These are phyloP conservation scores for Pythium insidiosum DNA, from an alignment of 352 stramenopile species.

Conservation along the genomic window DNA sequence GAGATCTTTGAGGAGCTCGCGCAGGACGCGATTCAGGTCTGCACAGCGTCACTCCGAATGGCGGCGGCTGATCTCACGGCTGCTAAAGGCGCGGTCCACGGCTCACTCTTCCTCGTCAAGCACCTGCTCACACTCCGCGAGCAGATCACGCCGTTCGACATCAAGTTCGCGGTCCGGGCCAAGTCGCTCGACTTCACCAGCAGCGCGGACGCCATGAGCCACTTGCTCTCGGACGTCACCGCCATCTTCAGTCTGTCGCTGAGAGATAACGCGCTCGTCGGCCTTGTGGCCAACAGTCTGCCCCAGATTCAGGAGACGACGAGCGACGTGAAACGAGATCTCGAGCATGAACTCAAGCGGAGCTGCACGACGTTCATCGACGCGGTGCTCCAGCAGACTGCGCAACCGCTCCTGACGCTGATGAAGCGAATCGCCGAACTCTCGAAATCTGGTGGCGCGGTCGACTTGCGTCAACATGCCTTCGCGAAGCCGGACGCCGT, in stretches of 20 bases:
- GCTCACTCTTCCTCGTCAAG: slow-evolving; percentile 73
- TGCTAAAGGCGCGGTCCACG: slow-evolving; percentile 43
- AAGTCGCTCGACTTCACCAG: slow-evolving; percentile 75
- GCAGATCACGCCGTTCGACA: slow-evolving; percentile 82
- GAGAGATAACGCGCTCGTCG: slow-evolving; percentile 45
- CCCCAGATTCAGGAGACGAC: slow-evolving; percentile 74
- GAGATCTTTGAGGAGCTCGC: slow-evolving; percentile 83
- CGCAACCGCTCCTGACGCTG: slow-evolving; percentile 38
- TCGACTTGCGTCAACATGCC: slow-evolving; percentile 18
- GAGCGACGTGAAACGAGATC: slow-evolving; percentile 70
- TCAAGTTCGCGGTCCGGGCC: slow-evolving; percentile 62
- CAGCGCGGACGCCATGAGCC: slow-evolving; percentile 62
- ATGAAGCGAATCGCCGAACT: slow-evolving; percentile 60
- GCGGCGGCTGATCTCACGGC: slow-evolving; percentile 54
- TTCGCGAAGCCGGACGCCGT: slow-evolving; percentile 36
- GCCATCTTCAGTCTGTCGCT: slow-evolving; percentile 61
- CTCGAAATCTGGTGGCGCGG: slow-evolving; percentile 26
- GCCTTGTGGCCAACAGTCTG: slow-evolving; percentile 57
- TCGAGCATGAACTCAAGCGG: slow-evolving; percentile 74
- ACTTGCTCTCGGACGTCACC: slow-evolving; percentile 55
- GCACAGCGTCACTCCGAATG: slow-evolving; percentile 68
- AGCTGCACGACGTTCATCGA: slow-evolving; percentile 80
- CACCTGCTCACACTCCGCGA: slow-evolving; percentile 77
- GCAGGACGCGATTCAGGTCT: slow-evolving; percentile 78
- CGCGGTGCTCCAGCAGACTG: slow-evolving; percentile 50